Conservation (phyloP, 2,329 filamentous ascomycete species). For the Periglandula ipomoeae region DNA sequence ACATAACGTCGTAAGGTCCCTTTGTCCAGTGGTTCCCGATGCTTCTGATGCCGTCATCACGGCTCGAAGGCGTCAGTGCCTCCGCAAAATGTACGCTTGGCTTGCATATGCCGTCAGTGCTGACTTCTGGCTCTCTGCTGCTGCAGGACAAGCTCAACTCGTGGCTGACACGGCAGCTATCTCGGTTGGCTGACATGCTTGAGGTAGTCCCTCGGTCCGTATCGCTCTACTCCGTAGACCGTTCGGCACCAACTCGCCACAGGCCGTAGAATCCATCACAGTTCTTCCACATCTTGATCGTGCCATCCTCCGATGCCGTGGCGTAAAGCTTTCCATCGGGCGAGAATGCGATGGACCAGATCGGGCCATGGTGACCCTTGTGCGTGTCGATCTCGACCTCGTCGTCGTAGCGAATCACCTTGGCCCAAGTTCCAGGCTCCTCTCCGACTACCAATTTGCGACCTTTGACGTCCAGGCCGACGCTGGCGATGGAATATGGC, state of each 20-base stretch:
- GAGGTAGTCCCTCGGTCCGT: conserved; percentile 11
- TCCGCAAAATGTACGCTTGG: not conserved
- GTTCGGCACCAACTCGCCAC: conserved; percentile 44
- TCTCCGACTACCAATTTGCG: conserved; percentile 84
- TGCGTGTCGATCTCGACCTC: conserved; percentile 80
- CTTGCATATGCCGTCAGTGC: conserved; percentile 1
- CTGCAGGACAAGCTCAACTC: conserved; percentile 11
- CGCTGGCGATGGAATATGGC: conserved; percentile 80
- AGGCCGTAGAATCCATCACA: conserved; percentile 56
- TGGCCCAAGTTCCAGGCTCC: conserved; percentile 91
- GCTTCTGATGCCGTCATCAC: not conserved
- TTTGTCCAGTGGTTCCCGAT: conserved; percentile 2
- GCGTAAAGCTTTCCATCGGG: conserved; percentile 95
- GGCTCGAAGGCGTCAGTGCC: not conserved
- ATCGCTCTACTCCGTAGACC: conserved; percentile 27
- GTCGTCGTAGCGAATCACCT: conserved; percentile 82
- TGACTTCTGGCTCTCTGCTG: conserved; percentile 8
- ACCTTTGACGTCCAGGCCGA: conserved; percentile 73
- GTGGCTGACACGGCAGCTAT: conserved; percentile 6
- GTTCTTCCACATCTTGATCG: conserved; percentile 84
- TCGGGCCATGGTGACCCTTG: conserved; percentile 94
- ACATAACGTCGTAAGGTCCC: not conserved
- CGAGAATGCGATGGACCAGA: conserved; percentile 92
- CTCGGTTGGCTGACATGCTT: conserved; percentile 4
- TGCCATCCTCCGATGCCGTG: conserved; percentile 93